Conservation (phyloP, 1,284 basidiomycete genomes). For the Phylloporus sp. region DNA sequence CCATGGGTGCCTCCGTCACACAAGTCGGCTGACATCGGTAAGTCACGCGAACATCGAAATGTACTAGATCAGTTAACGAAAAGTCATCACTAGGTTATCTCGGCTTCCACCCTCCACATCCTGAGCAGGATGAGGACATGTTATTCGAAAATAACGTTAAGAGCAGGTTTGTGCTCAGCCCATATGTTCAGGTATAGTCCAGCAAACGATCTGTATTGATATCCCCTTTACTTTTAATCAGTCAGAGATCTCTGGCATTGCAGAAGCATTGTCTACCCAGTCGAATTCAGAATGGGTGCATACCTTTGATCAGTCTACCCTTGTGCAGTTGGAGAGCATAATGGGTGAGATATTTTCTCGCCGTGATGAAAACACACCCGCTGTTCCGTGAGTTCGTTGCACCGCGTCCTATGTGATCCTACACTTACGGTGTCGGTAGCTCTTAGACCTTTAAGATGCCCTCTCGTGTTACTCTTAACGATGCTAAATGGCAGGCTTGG, state of each 20-base stretch:
- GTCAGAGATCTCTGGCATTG: constrained; percentile 26
- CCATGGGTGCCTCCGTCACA: constrained; percentile 72
- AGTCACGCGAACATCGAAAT: constrained; percentile 17
- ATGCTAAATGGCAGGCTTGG: constrained; percentile 87
- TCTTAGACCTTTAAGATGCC: constrained; percentile 83
- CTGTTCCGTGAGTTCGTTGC: constrained; percentile 59
- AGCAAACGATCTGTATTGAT: neutral
- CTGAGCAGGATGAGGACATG: constrained; percentile 85
- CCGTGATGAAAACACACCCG: constrained; percentile 55
- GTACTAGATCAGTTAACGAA: constrained; percentile 1
- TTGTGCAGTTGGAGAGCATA: constrained; percentile 75
- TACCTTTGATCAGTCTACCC: constrained; percentile 54
- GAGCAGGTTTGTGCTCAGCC: constrained; percentile 70
- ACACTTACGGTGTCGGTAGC: constrained; percentile 43
- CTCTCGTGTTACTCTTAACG: constrained; percentile 88
- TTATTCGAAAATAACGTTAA: constrained; percentile 80
- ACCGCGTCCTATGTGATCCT: neutral
- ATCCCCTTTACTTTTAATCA: constrained; percentile 28
- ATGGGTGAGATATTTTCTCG: constrained; percentile 81
- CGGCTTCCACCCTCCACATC: constrained; percentile 85
- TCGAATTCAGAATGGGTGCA: constrained; percentile 56
- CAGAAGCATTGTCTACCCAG: constrained; percentile 63
- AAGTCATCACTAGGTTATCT: constrained; percentile 63
- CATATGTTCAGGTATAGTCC: constrained; percentile 59
- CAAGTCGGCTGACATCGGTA: constrained; percentile 69